phyloP scores from a whole-genome alignment of 208 protist genomes.

The Leishmania martiniquensis region DNA sequence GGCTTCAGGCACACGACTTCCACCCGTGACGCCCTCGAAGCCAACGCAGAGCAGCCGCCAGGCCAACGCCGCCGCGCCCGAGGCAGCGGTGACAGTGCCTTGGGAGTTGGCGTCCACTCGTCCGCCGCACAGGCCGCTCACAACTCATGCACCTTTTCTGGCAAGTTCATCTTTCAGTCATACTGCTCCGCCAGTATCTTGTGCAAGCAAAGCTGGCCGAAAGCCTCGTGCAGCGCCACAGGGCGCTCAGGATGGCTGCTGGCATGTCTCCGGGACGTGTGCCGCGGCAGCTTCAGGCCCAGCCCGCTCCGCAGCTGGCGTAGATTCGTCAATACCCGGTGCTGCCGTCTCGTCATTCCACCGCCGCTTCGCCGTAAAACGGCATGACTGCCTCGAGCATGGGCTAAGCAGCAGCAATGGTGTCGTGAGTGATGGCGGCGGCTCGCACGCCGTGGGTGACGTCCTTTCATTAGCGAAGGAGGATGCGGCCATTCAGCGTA shows the following conservation, averaged over 20 bases:
- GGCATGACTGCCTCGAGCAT: conserved; percentile 36
- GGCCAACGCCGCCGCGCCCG: neutral
- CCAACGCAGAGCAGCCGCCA: neutral
- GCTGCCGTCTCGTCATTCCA: conserved; percentile 32
- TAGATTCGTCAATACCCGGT: neutral
- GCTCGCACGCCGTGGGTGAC: neutral
- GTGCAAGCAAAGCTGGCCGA: neutral
- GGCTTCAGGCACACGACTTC: neutral
- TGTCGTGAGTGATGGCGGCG: neutral
- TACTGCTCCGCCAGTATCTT: neutral
- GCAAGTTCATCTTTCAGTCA: neutral
- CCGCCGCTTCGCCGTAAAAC: conserved; percentile 26
- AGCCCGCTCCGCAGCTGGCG: neutral
- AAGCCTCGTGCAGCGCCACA: neutral
- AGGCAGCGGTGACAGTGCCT: neutral
- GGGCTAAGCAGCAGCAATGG: conserved; percentile 20
- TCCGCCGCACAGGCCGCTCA: conserved; percentile 14
- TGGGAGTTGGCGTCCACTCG: conserved; percentile 12
- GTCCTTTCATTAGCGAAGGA: conserved; percentile 28
- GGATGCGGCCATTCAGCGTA: conserved; percentile 32
- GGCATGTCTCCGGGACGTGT: neutral
- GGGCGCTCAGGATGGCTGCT: neutral
- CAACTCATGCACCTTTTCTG: neutral
- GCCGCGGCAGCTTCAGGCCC: neutral
- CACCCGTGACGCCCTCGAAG: neutral